These are phyloP conservation scores for Dryadomyces quercivorus DNA, from an alignment of 2,329 filamentous ascomycete species.

Conservation along the genomic window DNA sequence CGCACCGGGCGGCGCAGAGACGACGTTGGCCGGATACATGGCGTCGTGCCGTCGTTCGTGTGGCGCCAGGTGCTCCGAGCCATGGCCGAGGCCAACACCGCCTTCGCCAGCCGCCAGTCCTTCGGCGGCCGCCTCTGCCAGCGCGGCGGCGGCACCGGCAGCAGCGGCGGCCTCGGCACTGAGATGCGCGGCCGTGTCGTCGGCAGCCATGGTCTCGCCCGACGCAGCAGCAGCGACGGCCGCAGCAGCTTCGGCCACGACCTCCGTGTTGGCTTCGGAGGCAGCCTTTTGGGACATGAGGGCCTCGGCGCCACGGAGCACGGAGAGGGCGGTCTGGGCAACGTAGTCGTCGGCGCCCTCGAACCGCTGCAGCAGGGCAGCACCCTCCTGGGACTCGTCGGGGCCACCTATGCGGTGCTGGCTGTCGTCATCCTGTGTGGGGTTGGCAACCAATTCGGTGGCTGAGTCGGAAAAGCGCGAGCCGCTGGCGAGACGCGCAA, in stretches of 20 bases:
- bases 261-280: conserved; percentile 34
- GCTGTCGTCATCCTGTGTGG: background rate
- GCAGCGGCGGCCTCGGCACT: conserved; percentile 5
- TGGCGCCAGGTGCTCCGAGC: conserved; percentile 1
- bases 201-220: conserved; percentile 22
- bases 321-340: conserved; percentile 33
- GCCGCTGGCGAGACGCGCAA: conserved; percentile 32
- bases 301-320: conserved; percentile 10
- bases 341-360: conserved; percentile 38
- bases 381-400: background rate
- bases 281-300: conserved; percentile 8
- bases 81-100: background rate
- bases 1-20: background rate
- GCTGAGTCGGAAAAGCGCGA: conserved; percentile 8
- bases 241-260: conserved; percentile 16
- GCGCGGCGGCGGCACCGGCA: conserved; percentile 2
- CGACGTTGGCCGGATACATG: background rate
- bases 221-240: conserved; percentile 31
- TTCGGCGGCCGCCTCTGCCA: conserved; percentile 24
- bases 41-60: background rate
- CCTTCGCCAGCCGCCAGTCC: background rate
- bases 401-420: background rate
- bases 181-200: conserved; percentile 22
- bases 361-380: background rate
- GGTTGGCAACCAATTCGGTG: background rate